Conservation (phyloP, 2,329 filamentous ascomycete species). For the Penicillium sclerotigenum region DNA sequence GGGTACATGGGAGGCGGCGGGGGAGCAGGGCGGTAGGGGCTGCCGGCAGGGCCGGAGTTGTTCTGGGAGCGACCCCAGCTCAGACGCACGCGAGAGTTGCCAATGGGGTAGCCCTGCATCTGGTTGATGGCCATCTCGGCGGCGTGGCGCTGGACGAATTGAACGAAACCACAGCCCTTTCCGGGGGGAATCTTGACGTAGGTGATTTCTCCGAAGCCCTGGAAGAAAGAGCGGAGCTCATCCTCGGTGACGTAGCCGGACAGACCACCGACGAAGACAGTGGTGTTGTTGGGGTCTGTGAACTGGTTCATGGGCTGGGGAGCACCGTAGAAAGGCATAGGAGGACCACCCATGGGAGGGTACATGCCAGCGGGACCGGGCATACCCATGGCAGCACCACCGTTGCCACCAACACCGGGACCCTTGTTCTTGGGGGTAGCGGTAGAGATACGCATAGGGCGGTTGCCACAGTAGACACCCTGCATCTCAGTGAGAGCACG, state of each 20-base stretch:
- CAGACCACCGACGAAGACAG: slow-evolving; percentile 94
- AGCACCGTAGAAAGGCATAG: slow-evolving; percentile 62
- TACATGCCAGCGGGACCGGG: slow-evolving; percentile 62
- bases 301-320: slow-evolving; percentile 97
- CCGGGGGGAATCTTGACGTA: slow-evolving; percentile 99
- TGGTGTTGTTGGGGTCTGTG: slow-evolving; percentile 99
- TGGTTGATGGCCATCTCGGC: slow-evolving; percentile 99
- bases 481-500: slow-evolving; percentile 97
- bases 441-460: slow-evolving; percentile 97
- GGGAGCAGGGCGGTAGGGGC: slow-evolving; percentile 92
- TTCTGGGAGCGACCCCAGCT: slow-evolving; percentile 98
- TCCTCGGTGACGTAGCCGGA: slow-evolving; percentile 99
- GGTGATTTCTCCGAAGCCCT: slow-evolving; percentile 98
- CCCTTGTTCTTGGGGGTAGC: slow-evolving; percentile 91
- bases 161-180: slow-evolving; percentile 98
- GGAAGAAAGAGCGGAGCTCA: slow-evolving; percentile 99
- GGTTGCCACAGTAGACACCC: slow-evolving; percentile 97
- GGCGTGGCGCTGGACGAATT: slow-evolving; percentile 97
- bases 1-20: slow-evolving; percentile 68
- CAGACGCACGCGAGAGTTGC: slow-evolving; percentile 94
- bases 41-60: slow-evolving; percentile 94
- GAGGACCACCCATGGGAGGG: slow-evolving; percentile 63
- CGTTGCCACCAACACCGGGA: slow-evolving; percentile 53
- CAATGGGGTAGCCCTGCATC: slow-evolving; percentile 99
- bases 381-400: slow-evolving; percentile 50